These are phyloP conservation scores for Tremellales sp. DNA, from an alignment of 1,284 basidiomycete species.

Conservation along the genomic window DNA sequence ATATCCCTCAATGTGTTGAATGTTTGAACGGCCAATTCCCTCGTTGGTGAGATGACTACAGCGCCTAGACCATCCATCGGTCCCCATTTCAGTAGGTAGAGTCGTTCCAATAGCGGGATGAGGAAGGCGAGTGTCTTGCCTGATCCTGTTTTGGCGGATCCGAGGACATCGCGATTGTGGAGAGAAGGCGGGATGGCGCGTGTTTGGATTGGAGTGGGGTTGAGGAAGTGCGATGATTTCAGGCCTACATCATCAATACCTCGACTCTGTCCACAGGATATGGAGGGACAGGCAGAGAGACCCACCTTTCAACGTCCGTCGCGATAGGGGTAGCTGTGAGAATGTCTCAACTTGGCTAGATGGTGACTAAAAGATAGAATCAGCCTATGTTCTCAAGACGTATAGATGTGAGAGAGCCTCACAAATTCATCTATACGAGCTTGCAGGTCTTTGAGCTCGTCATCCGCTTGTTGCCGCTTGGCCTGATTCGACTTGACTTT, in stretches of 20 bases:
- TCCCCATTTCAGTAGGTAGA: conserved; percentile 73
- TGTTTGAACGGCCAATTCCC: conserved; percentile 94
- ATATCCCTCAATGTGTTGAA: conserved; percentile 92
- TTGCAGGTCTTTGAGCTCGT: conserved; percentile 44
- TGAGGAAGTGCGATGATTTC: conserved; percentile 75
- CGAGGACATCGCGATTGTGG: conserved; percentile 67
- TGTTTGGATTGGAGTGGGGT: conserved; percentile 79
- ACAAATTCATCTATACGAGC: conserved; percentile 40
- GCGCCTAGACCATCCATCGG: conserved; percentile 83
- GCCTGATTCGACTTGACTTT: conserved; percentile 41
- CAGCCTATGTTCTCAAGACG: not conserved
- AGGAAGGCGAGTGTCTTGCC: conserved; percentile 82
- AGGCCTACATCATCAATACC: conserved; percentile 56
- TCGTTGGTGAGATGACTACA: conserved; percentile 88
- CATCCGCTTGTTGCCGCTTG: conserved; percentile 39
- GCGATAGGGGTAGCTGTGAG: conserved; percentile 47
- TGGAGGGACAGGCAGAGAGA: not conserved
- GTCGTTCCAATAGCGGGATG: conserved; percentile 68
- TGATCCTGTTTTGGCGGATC: conserved; percentile 73
- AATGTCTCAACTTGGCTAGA: conserved; percentile 39
- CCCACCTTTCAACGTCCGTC: conserved; percentile 41
- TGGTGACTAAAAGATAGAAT: conserved; percentile 14
- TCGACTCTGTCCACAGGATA: not conserved
- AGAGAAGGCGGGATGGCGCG: conserved; percentile 62
- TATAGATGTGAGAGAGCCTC: conserved; percentile 9